Evolutionary conservation across 768 basidiomycete genomes (phyloP).

Genomic region (Russula dissimulans): DNA sequence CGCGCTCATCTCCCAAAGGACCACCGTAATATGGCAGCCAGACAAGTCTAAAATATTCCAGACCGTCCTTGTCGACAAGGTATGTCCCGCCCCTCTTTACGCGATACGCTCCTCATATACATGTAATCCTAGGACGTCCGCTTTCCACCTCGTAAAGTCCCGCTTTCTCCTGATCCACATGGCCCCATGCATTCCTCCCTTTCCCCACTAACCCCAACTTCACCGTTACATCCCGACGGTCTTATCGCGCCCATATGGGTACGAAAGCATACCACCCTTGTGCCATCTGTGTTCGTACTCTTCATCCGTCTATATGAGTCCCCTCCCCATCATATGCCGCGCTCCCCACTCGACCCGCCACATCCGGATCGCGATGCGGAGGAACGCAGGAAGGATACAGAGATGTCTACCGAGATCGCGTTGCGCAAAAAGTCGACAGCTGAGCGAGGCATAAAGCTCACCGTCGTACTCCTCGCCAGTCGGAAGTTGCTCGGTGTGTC

Average conservation of each 20-base stretch:
- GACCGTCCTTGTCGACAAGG: slow-evolving; percentile 76
- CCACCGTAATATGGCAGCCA: slow-evolving; percentile 61
- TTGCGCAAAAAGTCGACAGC: slow-evolving; percentile 67
- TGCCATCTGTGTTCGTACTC: slow-evolving; percentile 90
- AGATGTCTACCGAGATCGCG: slow-evolving; percentile 73
- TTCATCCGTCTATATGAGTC: slow-evolving; percentile 79
- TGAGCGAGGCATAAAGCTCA: slow-evolving; percentile 88
- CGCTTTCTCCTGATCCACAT: slow-evolving; percentile 46
- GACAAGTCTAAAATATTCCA: slow-evolving; percentile 71
- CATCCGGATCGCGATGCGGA: slow-evolving; percentile 49
- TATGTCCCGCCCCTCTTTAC: slow-evolving; percentile 18
- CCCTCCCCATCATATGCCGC: slow-evolving; percentile 31
- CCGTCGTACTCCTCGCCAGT: slow-evolving; percentile 88
- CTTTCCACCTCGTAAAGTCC: slow-evolving; percentile 80
- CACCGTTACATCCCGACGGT: slow-evolving; percentile 90
- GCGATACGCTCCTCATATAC: not conserved
- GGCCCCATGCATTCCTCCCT: slow-evolving; percentile 70
- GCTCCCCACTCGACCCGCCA: slow-evolving; percentile 46
- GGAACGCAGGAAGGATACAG: slow-evolving; percentile 63
- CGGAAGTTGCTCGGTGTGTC: slow-evolving; percentile 73
- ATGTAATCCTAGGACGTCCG: slow-evolving; percentile 42
- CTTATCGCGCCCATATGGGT: slow-evolving; percentile 98
- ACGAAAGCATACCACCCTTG: slow-evolving; percentile 83
- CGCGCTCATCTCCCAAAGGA: slow-evolving; percentile 52
- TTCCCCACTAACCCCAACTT: slow-evolving; percentile 83